Conservation (phyloP, 352 stramenopile species). For the Phytophthora brassicae region DNA sequence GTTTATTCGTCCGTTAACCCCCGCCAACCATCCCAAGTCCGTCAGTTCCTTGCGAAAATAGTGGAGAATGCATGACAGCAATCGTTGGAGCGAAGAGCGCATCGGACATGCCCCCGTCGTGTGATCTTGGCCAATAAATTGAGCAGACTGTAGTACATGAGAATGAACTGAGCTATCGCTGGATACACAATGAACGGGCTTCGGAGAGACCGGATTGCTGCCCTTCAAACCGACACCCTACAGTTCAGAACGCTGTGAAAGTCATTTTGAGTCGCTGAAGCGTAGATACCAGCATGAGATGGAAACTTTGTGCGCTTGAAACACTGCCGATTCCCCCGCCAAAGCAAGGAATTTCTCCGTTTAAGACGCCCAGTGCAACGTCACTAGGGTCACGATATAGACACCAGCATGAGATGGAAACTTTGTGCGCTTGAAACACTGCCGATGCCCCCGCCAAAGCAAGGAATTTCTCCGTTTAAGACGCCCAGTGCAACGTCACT, state of each 20-base stretch:
- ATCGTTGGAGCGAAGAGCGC: constrained; percentile 7
- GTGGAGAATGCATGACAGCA: too few species aligned
- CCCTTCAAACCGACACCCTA: constrained; percentile 42
- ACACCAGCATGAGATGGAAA: constrained; percentile 39
- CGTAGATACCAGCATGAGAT: constrained; percentile 33
- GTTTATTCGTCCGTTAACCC: too few species aligned
- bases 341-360: not conserved
- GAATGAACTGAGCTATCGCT: constrained; percentile 22
- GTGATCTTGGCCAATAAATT: constrained; percentile 21
- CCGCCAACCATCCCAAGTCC: too few species aligned
- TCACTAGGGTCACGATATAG: too few species aligned
- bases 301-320: constrained; percentile 25
- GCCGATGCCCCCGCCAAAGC: constrained; percentile 24
- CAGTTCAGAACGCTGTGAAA: constrained; percentile 32
- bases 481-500: too few species aligned
- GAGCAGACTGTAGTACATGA: constrained; percentile 30
- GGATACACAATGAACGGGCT: constrained; percentile 31
- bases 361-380: too few species aligned
- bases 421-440: constrained; percentile 22
- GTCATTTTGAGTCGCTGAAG: constrained; percentile 38
- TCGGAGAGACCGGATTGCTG: constrained; percentile 32
- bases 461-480: too few species aligned
- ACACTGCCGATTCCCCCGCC: constrained; percentile 30
- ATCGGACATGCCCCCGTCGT: constrained; percentile 8
- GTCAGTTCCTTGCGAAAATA: too few species aligned